A percentile compares a stretch with the other conserved stretches of the same genome.
Evolutionary conservation across 179 eudicot species (phyloP).

Genomic region (Spergularia azorica): DNA sequence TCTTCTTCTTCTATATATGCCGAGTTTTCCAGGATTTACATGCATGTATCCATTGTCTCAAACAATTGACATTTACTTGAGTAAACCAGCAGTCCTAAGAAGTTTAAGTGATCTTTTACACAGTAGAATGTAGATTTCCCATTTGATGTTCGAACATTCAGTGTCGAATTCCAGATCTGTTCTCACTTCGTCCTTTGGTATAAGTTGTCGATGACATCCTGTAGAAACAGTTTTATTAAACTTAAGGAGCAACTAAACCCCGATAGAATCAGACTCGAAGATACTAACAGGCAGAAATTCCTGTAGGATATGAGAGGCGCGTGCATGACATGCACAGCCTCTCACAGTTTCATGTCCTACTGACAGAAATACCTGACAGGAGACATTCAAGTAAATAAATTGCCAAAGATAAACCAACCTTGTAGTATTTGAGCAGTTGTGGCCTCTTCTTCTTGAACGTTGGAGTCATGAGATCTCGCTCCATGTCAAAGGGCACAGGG

Average conservation of each 20-base stretch:
- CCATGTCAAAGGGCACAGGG: constrained; percentile 84
- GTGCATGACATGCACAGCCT: no score
- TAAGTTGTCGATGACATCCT: constrained; percentile 37
- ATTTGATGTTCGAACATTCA: constrained; percentile 1
- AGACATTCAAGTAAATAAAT: constrained; percentile 26
- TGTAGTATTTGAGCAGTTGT: constrained; percentile 72
- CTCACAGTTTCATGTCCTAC: no score
- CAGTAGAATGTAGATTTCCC: neutral
- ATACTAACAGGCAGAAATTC: neutral
- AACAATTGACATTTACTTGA: neutral
- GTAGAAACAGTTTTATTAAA: constrained; percentile 9
- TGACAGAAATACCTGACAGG: no score
- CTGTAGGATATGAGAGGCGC: no score
- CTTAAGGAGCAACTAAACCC: neutral
- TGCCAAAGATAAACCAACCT: constrained; percentile 48
- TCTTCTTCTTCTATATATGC: no score
- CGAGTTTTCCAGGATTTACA: neutral
- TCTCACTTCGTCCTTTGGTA: constrained; percentile 28
- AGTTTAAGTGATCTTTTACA: neutral
- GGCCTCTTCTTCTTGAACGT: constrained; percentile 91
- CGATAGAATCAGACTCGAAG: neutral
- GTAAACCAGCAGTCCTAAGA: neutral
- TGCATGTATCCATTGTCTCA: neutral
- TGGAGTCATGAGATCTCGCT: constrained; percentile 83
- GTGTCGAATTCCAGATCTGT: neutral